These are phyloP conservation scores for Cryptosporidium ubiquitum DNA, from an alignment of 169 alveolate genomes.

Conservation along the genomic window DNA sequence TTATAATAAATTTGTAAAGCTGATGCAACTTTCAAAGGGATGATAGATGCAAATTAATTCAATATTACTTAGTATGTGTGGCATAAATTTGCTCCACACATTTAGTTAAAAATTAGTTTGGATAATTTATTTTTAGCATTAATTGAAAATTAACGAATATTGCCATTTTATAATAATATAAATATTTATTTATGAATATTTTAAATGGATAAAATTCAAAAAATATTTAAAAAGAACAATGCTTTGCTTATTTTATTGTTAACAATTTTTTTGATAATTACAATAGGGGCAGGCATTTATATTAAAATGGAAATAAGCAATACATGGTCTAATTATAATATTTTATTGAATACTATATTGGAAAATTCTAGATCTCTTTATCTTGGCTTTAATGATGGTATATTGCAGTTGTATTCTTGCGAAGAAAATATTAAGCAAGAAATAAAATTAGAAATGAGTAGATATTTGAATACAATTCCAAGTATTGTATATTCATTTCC, in stretches of 20 bases:
- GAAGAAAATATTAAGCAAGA: background rate
- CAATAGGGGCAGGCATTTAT: background rate
- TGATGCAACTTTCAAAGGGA: slow-evolving; percentile 51
- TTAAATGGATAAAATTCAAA: background rate
- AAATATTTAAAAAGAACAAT: slow-evolving; percentile 3
- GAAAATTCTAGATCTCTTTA: slow-evolving; percentile 54
- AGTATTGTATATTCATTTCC: slow-evolving; percentile 16
- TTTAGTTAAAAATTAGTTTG: background rate
- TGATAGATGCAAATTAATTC: background rate
- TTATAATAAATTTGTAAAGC: slow-evolving; percentile 65
- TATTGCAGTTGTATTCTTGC: slow-evolving; percentile 24
- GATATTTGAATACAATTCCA: slow-evolving; percentile 10
- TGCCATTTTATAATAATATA: background rate
- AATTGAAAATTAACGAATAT: too few species aligned
- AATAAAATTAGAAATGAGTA: background rate
- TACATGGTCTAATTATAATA: slow-evolving; percentile 35
- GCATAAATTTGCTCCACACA: slow-evolving; percentile 55
- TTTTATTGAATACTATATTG: slow-evolving; percentile 23
- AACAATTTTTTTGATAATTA: background rate
- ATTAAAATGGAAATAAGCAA: slow-evolving; percentile 13
- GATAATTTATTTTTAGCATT: too few species aligned
- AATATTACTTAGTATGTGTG: slow-evolving; percentile 29
- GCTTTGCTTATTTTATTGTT: background rate
- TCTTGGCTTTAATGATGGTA: slow-evolving; percentile 39
- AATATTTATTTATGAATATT: background rate